phyloP scores from a whole-genome alignment of 2,329 filamentous ascomycete species.

The Fusarium solani-melongenae region DNA sequence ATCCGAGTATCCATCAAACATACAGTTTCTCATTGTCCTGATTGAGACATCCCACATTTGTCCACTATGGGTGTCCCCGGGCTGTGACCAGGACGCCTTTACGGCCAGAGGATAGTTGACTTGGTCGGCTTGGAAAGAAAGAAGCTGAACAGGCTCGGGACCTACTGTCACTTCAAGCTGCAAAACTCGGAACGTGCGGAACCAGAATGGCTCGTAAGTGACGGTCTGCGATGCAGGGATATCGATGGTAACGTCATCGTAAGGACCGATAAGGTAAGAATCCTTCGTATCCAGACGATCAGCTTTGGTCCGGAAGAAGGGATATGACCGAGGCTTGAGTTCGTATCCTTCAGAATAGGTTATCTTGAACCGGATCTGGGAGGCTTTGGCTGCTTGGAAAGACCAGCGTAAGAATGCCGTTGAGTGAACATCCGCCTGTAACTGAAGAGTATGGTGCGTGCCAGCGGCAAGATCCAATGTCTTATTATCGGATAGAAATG shows the following conservation, averaged over 20 bases:
- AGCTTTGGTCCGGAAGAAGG: constrained; percentile 26
- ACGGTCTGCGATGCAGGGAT: neutral
- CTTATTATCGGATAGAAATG: neutral
- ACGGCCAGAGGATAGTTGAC: constrained; percentile 24
- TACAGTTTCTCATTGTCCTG: constrained; percentile 40
- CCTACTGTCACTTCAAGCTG: constrained; percentile 16
- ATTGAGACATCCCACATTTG: constrained; percentile 39
- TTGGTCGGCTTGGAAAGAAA: constrained; percentile 9
- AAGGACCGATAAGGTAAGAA: constrained; percentile 18
- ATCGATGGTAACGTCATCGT: constrained; percentile 10
- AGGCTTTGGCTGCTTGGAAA: constrained; percentile 1
- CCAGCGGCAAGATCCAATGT: neutral
- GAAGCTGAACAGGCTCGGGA: neutral
- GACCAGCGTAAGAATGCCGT: constrained; percentile 21
- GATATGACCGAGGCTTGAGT: constrained; percentile 18
- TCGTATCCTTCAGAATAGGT: constrained; percentile 31
- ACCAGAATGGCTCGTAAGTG: constrained; percentile 32
- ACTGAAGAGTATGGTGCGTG: constrained; percentile 10
- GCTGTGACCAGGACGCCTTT: constrained; percentile 10
- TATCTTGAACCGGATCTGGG: constrained; percentile 9
- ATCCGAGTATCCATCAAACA: constrained; percentile 48
- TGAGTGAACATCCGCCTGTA: constrained; percentile 21
- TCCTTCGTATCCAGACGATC: constrained; percentile 15
- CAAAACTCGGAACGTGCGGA: constrained; percentile 31
- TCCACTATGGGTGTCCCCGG: constrained; percentile 5